phyloP scores from a whole-genome alignment of 495 filamentous ascomycete genomes.

The Poronia punctata region DNA sequence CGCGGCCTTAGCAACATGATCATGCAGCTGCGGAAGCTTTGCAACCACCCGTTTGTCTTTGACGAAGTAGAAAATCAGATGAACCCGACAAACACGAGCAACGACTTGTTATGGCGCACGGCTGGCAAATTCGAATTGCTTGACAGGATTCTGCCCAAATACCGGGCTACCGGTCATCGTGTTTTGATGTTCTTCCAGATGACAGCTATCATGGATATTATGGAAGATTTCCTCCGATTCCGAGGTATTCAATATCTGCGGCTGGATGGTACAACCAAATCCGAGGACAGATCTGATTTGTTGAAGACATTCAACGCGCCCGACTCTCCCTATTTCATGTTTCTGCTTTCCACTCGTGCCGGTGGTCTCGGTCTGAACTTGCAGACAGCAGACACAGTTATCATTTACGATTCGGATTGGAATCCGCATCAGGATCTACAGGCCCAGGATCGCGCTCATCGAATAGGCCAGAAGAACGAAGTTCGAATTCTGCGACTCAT shows the following conservation, averaged over 20 bases:
- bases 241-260: conserved; percentile 78
- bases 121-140: conserved; percentile 96
- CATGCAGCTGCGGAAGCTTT: conserved; percentile 97
- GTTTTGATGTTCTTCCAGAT: conserved; percentile 99
- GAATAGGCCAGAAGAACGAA: conserved; percentile 99
- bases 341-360: conserved; percentile 96
- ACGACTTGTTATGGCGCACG: conserved; percentile 92
- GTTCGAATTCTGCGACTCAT: conserved; percentile 93
- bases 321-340: conserved; percentile 89
- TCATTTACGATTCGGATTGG: conserved; percentile 99
- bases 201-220: conserved; percentile 99
- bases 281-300: conserved; percentile 90
- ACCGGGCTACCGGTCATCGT: conserved; percentile 79
- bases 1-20: conserved; percentile 98
- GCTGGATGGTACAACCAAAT: conserved; percentile 92
- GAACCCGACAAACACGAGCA: conserved; percentile 79
- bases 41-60: conserved; percentile 98
- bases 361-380: conserved; percentile 95
- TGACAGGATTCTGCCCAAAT: conserved; percentile 88
- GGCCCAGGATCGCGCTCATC: conserved; percentile 98
- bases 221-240: conserved; percentile 94
- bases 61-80: conserved; percentile 96
- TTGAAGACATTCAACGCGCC: conserved; percentile 84
- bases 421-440: conserved; percentile 99
- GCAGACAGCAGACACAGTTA: conserved; percentile 96